Conservation (phyloP, 2,329 filamentous ascomycete genomes). For the Paecilomyces fulvus region DNA sequence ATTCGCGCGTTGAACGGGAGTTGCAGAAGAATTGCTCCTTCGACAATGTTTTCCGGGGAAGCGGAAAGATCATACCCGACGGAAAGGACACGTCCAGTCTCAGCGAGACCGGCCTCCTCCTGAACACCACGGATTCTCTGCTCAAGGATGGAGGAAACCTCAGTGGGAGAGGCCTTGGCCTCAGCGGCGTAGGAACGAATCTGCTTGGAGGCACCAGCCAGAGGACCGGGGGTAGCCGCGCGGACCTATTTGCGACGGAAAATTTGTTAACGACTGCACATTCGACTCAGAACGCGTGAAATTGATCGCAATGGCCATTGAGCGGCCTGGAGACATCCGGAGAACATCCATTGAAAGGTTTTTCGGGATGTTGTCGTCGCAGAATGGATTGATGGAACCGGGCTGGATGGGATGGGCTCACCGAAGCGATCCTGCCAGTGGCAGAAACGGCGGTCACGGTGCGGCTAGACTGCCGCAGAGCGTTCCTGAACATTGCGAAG, state of each 20-base stretch:
- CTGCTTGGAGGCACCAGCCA: slow-evolving; percentile 62
- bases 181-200: slow-evolving; percentile 84
- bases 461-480: slow-evolving; percentile 93
- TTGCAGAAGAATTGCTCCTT: slow-evolving; percentile 13
- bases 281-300: slow-evolving; percentile 24
- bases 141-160: slow-evolving; percentile 98
- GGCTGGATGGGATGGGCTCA: slow-evolving; percentile 60
- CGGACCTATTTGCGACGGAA: slow-evolving; percentile 56
- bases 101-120: slow-evolving; percentile 91
- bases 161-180: slow-evolving; percentile 90
- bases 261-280: slow-evolving; percentile 43
- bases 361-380: slow-evolving; percentile 19
- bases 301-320: slow-evolving; percentile 13
- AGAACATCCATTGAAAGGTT: slow-evolving; percentile 12
- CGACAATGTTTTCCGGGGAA: slow-evolving; percentile 16
- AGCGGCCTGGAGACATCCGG: slow-evolving; percentile 7
- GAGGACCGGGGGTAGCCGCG: slow-evolving; percentile 70
- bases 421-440: slow-evolving; percentile 81
- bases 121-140: slow-evolving; percentile 98
- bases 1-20: not conserved
- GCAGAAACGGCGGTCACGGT: slow-evolving; percentile 90
- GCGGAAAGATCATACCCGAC: slow-evolving; percentile 70
- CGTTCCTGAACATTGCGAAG: slow-evolving; percentile 89
- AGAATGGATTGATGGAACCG: slow-evolving; percentile 38
- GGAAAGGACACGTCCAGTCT: slow-evolving; percentile 97